Conservation (phyloP, 257 asterid genomes). For the Capsicum baccatum region DNA sequence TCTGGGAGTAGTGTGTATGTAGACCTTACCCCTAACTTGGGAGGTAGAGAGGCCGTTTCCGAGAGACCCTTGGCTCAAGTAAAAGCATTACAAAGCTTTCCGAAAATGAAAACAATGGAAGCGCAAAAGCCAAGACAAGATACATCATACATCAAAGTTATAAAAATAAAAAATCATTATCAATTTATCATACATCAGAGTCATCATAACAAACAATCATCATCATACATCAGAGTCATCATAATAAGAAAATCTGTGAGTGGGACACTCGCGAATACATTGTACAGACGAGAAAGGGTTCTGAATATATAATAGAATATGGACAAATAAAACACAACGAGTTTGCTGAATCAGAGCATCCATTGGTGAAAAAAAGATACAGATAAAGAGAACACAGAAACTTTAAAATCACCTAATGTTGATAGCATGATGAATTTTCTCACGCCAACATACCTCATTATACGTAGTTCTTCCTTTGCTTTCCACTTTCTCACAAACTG, state of each 20-base stretch:
- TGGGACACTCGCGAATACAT: neutral
- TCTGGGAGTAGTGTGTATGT: no score
- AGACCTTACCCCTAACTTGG: no score
- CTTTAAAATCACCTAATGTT: neutral
- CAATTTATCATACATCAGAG: neutral
- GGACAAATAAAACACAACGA: neutral
- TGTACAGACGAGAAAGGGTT: neutral
- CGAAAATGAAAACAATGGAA: no score
- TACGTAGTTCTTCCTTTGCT: constrained; percentile 99
- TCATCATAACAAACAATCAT: neutral
- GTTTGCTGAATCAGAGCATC: neutral
- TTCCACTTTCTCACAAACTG: constrained; percentile 98
- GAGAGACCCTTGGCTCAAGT: no score
- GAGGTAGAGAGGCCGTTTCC: no score
- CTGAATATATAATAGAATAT: neutral
- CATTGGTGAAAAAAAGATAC: neutral
- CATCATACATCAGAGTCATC: neutral
- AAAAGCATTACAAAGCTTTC: no score
- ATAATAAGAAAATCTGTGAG: neutral
- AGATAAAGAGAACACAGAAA: neutral
- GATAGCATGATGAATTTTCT: constrained; percentile 10
- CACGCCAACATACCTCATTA: constrained; percentile 76
- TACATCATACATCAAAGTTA: neutral
- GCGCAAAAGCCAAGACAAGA: no score
- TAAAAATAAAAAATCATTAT: neutral